A percentile compares a stretch with the other conserved stretches of the same genome.
Conservation (phyloP, 129 eudicot genomes). For the Silybum marianum region DNA sequence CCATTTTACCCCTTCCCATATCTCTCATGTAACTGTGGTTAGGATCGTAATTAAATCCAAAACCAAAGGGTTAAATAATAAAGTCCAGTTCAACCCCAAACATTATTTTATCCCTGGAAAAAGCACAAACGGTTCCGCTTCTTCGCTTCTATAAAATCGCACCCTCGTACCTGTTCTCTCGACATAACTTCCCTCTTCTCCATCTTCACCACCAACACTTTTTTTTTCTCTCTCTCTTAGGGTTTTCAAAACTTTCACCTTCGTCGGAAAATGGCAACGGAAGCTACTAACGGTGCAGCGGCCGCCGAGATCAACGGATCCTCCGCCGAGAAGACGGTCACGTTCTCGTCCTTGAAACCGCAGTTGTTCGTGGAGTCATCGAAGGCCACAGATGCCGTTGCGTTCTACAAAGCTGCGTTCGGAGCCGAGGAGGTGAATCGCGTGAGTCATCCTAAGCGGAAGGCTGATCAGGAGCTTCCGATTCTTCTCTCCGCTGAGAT, state of each 20-base stretch:
- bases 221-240: conserved; percentile 64
- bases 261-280: conserved; percentile 35
- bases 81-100: conserved; percentile 29
- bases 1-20: conserved; percentile 16
- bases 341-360: conserved; percentile 63
- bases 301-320: conserved; percentile 25
- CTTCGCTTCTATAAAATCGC: conserved; percentile 53
- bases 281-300: conserved; percentile 43
- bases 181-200: conserved; percentile 6
- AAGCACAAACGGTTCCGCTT: conserved; percentile 60
- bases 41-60: conserved; percentile 9
- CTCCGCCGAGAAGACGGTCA: conserved; percentile 44
- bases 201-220: conserved; percentile 11
- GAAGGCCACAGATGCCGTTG: conserved; percentile 70
- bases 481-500: conserved; percentile 68
- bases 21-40: not conserved
- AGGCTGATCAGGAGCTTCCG: conserved; percentile 91
- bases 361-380: conserved; percentile 65
- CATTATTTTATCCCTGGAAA: conserved; percentile 27
- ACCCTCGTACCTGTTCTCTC: conserved; percentile 25
- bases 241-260: conserved; percentile 23
- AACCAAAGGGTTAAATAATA: not conserved
- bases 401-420: conserved; percentile 80
- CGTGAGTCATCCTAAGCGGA: conserved; percentile 62
- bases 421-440: conserved; percentile 86